Evolutionary conservation across 1,284 basidiomycete species (phyloP).

Genomic region (Ustilago sp.): DNA sequence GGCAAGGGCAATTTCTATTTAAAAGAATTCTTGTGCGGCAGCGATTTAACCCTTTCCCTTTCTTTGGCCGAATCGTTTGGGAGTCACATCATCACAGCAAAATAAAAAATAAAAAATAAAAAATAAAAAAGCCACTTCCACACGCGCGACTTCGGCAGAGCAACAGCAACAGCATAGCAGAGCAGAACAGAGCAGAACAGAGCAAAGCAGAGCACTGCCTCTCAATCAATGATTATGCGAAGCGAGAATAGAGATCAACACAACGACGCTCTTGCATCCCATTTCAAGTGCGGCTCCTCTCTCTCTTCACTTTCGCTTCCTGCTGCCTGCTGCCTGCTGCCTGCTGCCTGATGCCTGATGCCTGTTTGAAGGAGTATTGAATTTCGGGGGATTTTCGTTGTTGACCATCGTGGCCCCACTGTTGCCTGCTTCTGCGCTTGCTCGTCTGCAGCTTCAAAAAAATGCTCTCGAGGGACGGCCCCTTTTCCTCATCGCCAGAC

Average conservation of each 20-base stretch:
- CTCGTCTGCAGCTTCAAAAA: neutral
- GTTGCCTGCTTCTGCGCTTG: neutral
- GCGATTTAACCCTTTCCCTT: neutral
- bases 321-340: neutral
- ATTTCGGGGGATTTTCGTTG: slow-evolving; percentile 4
- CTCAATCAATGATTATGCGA: neutral
- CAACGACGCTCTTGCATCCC: neutral
- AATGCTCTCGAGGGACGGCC: neutral
- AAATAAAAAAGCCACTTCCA: neutral
- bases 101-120: neutral
- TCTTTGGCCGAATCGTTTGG: neutral
- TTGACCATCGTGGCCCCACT: slow-evolving; percentile 13
- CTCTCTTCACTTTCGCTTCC: no score
- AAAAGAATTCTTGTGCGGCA: slow-evolving; percentile 8
- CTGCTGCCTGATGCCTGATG: neutral
- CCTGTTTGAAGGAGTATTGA: neutral
- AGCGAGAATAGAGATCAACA: slow-evolving; percentile 3
- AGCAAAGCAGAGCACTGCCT: neutral
- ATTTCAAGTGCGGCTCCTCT: slow-evolving; percentile 6
- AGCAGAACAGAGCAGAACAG: neutral
- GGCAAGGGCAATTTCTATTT: neutral
- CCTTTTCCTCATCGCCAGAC: neutral
- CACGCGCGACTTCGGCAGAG: neutral
- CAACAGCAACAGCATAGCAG: neutral
- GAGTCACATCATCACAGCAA: neutral